Percentiles rank a stretch among this genome's conserved stretches.
Conservation (phyloP, 805 yeast genomes). For the Metschnikowia corniflorae region DNA sequence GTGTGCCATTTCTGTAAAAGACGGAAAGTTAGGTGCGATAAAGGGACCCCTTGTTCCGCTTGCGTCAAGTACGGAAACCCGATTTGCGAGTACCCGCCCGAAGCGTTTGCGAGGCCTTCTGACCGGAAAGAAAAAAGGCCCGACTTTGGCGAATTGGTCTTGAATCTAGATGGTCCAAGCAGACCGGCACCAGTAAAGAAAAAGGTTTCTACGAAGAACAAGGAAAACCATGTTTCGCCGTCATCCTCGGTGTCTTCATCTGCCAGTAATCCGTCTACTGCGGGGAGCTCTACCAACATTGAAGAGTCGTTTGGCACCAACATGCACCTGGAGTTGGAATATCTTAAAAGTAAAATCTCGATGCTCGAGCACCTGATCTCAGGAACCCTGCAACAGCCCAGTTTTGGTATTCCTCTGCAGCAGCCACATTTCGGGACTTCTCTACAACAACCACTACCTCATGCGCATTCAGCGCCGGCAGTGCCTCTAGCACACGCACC, state of each 20-base stretch:
- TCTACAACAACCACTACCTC: too few relatives aligned
- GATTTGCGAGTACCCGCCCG: slow-evolving; percentile 27
- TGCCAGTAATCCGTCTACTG: slow-evolving; percentile 1
- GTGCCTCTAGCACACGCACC: neutral
- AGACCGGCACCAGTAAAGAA: neutral
- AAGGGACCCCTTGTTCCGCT: slow-evolving; percentile 24
- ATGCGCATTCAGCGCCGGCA: too few relatives aligned
- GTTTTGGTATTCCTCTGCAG: neutral
- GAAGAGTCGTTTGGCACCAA: neutral
- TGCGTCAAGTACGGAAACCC: slow-evolving; percentile 30
- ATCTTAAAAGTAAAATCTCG: slow-evolving; percentile 19
- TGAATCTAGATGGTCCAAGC: slow-evolving; percentile 1
- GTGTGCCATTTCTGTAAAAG: slow-evolving; percentile 24
- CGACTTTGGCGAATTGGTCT: slow-evolving; percentile 10
- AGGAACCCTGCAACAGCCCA: neutral
- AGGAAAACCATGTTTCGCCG: neutral
- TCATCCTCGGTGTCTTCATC: slow-evolving; percentile 3
- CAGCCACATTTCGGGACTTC: too few relatives aligned
- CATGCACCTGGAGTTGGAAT: slow-evolving; percentile 19
- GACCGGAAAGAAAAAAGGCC: slow-evolving; percentile 4
- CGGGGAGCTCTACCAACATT: neutral
- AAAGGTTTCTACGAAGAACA: neutral
- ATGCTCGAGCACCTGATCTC: slow-evolving; percentile 19
- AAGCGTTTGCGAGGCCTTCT: slow-evolving; percentile 1
- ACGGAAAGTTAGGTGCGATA: slow-evolving; percentile 23